Base-by-base conservation (phyloP, 2,329 filamentous ascomycete species). In the Fusarium armeniacum region DNA sequence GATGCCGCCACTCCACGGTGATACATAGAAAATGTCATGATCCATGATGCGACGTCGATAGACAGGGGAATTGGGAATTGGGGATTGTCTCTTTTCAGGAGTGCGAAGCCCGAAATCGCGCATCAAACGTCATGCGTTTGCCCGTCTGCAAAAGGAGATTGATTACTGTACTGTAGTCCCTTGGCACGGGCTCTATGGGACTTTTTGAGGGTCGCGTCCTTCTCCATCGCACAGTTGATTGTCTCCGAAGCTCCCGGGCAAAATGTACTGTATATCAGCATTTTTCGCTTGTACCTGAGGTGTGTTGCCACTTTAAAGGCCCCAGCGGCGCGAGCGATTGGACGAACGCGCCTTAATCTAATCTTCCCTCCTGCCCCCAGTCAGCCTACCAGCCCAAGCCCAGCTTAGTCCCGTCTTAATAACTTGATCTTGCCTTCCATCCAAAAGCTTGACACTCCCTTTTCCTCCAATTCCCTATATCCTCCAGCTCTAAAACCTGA, bases 291-390 rank as follows among this genome's bases (percentile, higher is more conserved):
- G 51, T 64, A 64, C 60, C 62, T 65, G 60, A 55, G 43, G 50
- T 62, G 38, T 52, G 62, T 65, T 49, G 67, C 67, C 67, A 70
- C 65, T 55, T 57, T 56, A 58, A 55, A 40, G 49, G 43, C 40
- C 66, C 65, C 66, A 62, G 66, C 66, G 62, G 52, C 61, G 47
- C 49, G 45, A 57, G 54, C 62, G 58, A 70, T 70, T 70, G 67
- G 65, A 61, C 30, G n/a, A 49, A 70, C 62, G 45, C 55, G 62
- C 51, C 67, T 65, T 70, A 70, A 70, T 70, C 67, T 70, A 68
- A 70, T 68, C 67, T 64, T 64, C 50, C 50, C 35, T 26, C 47
- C 40, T 20, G 10, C 43, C 61, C 11, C 36, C 36, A 33, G 32
- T 10, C 33, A 35, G 33, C 15, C 33, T 35, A 35, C 35, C 60